Percentiles rank a stretch among this genome's conserved stretches.
These are phyloP conservation scores for Plasmodium yoelii DNA, from an alignment of 169 alveolate genomes.

Conservation along the genomic window DNA sequence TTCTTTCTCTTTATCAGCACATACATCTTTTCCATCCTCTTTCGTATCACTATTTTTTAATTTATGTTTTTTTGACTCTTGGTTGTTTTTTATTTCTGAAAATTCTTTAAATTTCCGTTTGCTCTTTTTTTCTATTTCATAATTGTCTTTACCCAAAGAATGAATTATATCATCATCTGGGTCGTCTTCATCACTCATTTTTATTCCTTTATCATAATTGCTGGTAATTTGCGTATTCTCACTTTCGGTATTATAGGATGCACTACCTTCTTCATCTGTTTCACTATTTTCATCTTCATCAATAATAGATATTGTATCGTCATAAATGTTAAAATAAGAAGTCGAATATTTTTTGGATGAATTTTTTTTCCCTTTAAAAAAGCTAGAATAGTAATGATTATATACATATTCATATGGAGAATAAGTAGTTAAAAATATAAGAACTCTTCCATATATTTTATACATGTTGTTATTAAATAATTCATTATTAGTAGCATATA, in stretches of 20 bases:
- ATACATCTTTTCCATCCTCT: no score
- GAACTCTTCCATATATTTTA: conserved; percentile 52
- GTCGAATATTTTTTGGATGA: conserved; percentile 30
- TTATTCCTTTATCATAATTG: no score
- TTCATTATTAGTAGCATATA: conserved; percentile 32
- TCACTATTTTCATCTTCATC: neutral
- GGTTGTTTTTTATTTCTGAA: no score
- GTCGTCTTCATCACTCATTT: no score
- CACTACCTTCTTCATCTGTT: neutral
- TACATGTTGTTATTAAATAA: conserved; percentile 39
- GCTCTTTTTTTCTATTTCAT: neutral
- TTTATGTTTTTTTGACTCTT: no score
- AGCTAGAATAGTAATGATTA: conserved; percentile 42
- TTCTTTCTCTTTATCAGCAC: no score
- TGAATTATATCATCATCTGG: no score
- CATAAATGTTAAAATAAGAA: conserved; percentile 40
- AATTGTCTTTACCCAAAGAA: neutral
- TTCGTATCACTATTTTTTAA: no score
- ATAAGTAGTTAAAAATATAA: conserved; percentile 56
- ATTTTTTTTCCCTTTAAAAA: conserved; percentile 4
- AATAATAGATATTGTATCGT: conserved; percentile 8
- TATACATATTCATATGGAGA: conserved; percentile 74
- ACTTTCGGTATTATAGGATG: neutral
- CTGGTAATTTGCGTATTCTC: neutral
- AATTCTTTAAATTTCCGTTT: no score